Percentiles rank a stretch among this genome's conserved stretches.
Evolutionary conservation across 2,329 filamentous ascomycete species (phyloP).

Genomic region (Epichloe sylvatica): DNA sequence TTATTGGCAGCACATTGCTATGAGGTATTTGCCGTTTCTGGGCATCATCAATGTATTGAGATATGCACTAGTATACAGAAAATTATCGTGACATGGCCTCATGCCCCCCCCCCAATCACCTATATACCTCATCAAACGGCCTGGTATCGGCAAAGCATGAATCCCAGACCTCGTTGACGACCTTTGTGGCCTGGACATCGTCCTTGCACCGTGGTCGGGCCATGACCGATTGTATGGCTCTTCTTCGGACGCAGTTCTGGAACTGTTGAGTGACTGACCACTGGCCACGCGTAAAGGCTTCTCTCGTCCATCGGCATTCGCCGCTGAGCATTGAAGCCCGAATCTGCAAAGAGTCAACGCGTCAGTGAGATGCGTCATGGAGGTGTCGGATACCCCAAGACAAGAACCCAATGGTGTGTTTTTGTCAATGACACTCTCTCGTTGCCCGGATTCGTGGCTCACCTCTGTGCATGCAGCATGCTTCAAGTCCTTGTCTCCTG

Average conservation of each 20-base stretch:
- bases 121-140: slow-evolving; percentile 94
- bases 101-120: slow-evolving; percentile 28
- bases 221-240: slow-evolving; percentile 69
- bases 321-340: slow-evolving; percentile 84
- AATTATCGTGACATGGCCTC: neutral
- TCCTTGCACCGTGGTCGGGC: slow-evolving; percentile 69
- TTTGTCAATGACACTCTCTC: no score
- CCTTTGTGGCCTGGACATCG: slow-evolving; percentile 69
- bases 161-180: slow-evolving; percentile 97
- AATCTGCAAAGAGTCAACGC: slow-evolving; percentile 42
- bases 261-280: slow-evolving; percentile 86
- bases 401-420: no score
- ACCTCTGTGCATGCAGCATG: slow-evolving; percentile 94
- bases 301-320: slow-evolving; percentile 80
- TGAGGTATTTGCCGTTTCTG: neutral
- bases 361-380: neutral
- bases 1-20: neutral
- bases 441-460: slow-evolving; percentile 9
- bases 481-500: slow-evolving; percentile 54
- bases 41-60: slow-evolving; percentile 1
- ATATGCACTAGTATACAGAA: slow-evolving; percentile 4
- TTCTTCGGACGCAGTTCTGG: slow-evolving; percentile 74
- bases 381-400: neutral
- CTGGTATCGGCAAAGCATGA: slow-evolving; percentile 90
- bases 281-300: slow-evolving; percentile 73